phyloP scores from a whole-genome alignment of 2,329 filamentous ascomycete genomes.

The Ascocoryne sarcoides region DNA sequence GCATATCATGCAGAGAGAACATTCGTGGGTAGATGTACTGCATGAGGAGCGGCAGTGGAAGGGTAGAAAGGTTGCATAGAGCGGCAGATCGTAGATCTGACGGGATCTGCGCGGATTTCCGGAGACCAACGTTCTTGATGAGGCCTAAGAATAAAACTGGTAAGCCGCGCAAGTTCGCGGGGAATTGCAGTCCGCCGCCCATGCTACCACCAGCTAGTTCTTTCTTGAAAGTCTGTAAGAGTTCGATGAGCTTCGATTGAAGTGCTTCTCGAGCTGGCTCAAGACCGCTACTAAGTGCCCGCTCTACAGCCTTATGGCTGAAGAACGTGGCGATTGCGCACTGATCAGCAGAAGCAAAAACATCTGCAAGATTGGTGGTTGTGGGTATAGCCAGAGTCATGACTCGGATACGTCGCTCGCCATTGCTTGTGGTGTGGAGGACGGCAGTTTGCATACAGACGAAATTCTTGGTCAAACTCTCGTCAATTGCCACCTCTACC shows the following conservation, averaged over 20 bases:
- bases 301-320: conserved; percentile 94
- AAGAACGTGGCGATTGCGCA: conserved; percentile 89
- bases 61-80: conserved; percentile 85
- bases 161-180: conserved; percentile 79
- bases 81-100: conserved; percentile 90
- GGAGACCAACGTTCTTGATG: conserved; percentile 91
- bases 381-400: conserved; percentile 90
- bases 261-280: conserved; percentile 87
- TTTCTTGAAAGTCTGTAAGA: conserved; percentile 93
- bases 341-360: conserved; percentile 93
- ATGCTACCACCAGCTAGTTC: conserved; percentile 93
- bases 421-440: conserved; percentile 94
- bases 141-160: conserved; percentile 87
- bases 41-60: conserved; percentile 81
- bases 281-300: conserved; percentile 73
- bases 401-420: conserved; percentile 88
- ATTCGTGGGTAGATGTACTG: conserved; percentile 84
- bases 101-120: conserved; percentile 88
- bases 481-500: conserved; percentile 95
- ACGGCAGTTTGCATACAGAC: conserved; percentile 92
- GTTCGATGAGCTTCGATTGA: conserved; percentile 83
- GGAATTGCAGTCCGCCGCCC: conserved; percentile 88
- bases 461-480: conserved; percentile 83
- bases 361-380: conserved; percentile 78
- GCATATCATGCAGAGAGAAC: conserved; percentile 93